A percentile compares a stretch with the other conserved stretches of the same genome.
Conservation (phyloP, 2,329 filamentous ascomycete species). For the Balansia obtecta region DNA sequence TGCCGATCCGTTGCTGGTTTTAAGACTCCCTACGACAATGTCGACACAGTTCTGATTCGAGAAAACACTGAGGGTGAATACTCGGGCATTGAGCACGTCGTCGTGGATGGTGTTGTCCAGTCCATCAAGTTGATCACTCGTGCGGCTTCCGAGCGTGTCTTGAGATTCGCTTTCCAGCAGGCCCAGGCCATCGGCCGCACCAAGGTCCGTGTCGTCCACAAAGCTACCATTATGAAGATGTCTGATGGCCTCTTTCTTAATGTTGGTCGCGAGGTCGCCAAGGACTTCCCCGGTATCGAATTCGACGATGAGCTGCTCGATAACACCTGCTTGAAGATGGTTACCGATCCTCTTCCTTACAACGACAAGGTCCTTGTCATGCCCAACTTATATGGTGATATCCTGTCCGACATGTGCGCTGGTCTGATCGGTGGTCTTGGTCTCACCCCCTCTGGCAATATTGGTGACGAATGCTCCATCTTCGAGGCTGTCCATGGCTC, state of each 20-base stretch:
- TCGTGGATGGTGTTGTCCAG: conserved; percentile 95
- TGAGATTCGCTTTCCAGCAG: conserved; percentile 97
- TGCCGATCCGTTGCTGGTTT: conserved; percentile 94
- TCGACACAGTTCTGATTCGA: conserved; percentile 94
- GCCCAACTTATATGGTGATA: conserved; percentile 98
- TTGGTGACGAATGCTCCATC: conserved; percentile 97
- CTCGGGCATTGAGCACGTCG: conserved; percentile 96
- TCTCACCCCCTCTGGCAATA: conserved; percentile 95
- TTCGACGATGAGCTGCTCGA: conserved; percentile 97
- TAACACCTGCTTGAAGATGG: conserved; percentile 99
- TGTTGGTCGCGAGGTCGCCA: conserved; percentile 72
- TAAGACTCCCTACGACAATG: conserved; percentile 96
- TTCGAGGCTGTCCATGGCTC: conserved; percentile 99
- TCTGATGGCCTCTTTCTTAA: conserved; percentile 95
- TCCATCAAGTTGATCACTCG: conserved; percentile 99
- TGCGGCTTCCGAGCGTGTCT: conserved; percentile 86
- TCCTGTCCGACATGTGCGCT: conserved; percentile 98
- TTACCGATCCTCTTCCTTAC: conserved; percentile 90
- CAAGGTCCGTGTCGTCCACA: conserved; percentile 97
- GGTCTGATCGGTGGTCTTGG: conserved; percentile 96
- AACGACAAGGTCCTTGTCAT: conserved; percentile 98
- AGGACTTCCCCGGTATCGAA: conserved; percentile 91
- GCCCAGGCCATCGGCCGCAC: conserved; percentile 84
- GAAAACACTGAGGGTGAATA: conserved; percentile 99
- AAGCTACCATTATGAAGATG: conserved; percentile 99